Evolutionary conservation across 140 eudicot species (phyloP).

Genomic region (Oenanthe javanica): DNA sequence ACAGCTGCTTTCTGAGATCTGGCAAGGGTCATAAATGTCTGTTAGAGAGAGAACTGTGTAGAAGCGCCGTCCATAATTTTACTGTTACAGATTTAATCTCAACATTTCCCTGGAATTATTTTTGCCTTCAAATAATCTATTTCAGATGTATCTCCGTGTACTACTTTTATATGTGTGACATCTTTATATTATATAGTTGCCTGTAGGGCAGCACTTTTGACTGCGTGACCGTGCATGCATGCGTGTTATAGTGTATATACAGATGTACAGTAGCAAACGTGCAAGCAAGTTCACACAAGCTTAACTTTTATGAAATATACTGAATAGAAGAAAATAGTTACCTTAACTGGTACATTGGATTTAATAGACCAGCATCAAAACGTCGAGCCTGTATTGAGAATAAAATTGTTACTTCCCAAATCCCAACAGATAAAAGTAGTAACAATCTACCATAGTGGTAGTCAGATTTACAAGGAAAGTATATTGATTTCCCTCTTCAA

Average conservation of each 20-base stretch:
- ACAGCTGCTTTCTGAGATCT: conserved; percentile 77
- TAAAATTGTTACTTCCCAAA: background rate
- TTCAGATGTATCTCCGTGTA: background rate
- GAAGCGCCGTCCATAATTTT: background rate
- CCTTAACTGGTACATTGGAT: conserved; percentile 91
- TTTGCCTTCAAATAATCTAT: background rate
- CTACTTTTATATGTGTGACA: background rate
- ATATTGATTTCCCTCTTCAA: background rate
- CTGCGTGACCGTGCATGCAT: background rate
- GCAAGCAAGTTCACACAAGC: too few relatives aligned
- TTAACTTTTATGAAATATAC: background rate
- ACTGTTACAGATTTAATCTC: background rate
- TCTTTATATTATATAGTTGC: background rate
- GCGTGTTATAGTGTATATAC: background rate
- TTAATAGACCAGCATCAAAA: conserved; percentile 54
- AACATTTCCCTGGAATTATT: background rate
- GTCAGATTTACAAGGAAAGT: background rate
- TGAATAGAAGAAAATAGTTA: background rate
- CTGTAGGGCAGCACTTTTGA: background rate
- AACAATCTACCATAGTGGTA: conserved; percentile 12
- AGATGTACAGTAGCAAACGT: background rate
- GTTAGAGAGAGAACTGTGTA: background rate
- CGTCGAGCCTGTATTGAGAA: conserved; percentile 56
- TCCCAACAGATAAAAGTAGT: background rate
- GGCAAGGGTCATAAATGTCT: conserved; percentile 2